phyloP scores from a whole-genome alignment of 2,329 filamentous ascomycete genomes.

The Diaporthe capsici region DNA sequence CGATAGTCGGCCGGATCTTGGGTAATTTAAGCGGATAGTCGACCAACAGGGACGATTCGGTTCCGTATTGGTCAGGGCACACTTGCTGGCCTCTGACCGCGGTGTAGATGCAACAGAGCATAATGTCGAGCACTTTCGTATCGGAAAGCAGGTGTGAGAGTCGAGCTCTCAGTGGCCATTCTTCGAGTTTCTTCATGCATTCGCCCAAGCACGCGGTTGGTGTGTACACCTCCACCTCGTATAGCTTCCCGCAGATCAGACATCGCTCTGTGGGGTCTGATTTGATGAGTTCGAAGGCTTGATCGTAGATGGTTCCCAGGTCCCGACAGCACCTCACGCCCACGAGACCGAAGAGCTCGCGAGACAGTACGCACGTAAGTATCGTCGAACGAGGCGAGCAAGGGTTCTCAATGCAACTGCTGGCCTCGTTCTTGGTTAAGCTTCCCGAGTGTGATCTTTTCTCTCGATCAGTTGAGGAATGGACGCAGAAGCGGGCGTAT shows the following conservation, averaged over 20 bases:
- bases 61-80: not conserved
- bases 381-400: slow-evolving; percentile 10
- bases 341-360: slow-evolving; percentile 12
- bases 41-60: not conserved
- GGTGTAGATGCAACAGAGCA: slow-evolving; percentile 16
- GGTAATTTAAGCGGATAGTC: slow-evolving; percentile 1
- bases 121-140: not conserved
- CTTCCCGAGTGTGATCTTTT: not conserved
- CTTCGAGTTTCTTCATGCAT: not conserved
- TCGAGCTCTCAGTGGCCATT: slow-evolving; percentile 22
- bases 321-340: not conserved
- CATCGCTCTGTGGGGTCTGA: slow-evolving; percentile 1
- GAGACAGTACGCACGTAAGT: slow-evolving; percentile 1
- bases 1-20: not conserved
- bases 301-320: slow-evolving; percentile 4
- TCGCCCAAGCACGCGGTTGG: not conserved
- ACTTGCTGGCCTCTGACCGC: not conserved
- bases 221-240: slow-evolving; percentile 14
- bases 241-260: slow-evolving; percentile 1
- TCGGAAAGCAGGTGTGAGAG: slow-evolving; percentile 12
- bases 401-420: not conserved
- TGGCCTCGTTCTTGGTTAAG: not conserved
- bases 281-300: not conserved
- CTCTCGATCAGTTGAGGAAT: slow-evolving; percentile 5
- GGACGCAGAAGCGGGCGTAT: not conserved